Evolutionary conservation across 75 land plant genomes (phyloP).

Genomic region (Cryptomeria japonica): DNA sequence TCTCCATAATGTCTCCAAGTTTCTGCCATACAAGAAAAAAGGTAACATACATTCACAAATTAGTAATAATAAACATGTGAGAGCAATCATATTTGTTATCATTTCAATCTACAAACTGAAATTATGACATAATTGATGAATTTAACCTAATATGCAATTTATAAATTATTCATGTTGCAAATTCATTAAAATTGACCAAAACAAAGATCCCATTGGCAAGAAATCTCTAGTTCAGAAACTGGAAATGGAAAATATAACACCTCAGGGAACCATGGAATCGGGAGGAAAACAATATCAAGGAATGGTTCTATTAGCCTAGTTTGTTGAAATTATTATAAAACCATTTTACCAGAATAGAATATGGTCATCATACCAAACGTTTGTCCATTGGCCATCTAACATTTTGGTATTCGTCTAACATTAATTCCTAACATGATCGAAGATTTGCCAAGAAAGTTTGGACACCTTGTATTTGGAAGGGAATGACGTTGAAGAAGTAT

Average conservation of each 20-base stretch:
- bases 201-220: background rate
- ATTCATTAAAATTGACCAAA: background rate
- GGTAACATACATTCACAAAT: background rate
- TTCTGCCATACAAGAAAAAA: constrained; percentile 51
- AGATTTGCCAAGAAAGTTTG: no score
- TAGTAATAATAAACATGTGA: constrained; percentile 1
- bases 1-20: constrained; percentile 97
- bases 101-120: background rate
- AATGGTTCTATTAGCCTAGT: background rate
- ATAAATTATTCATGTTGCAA: background rate
- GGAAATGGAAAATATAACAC: background rate
- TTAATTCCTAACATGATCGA: no score
- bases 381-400: no score
- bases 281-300: background rate
- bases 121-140: background rate
- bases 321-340: background rate
- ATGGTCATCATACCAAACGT: background rate
- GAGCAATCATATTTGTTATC: background rate
- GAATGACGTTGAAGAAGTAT: no score
- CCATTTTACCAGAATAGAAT: background rate
- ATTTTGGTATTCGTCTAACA: no score
- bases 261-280: background rate
- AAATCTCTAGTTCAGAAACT: background rate
- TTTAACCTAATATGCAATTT: background rate
- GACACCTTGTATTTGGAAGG: no score